phyloP scores from a whole-genome alignment of 2,329 filamentous ascomycete genomes.

The Diatrype stigma region DNA sequence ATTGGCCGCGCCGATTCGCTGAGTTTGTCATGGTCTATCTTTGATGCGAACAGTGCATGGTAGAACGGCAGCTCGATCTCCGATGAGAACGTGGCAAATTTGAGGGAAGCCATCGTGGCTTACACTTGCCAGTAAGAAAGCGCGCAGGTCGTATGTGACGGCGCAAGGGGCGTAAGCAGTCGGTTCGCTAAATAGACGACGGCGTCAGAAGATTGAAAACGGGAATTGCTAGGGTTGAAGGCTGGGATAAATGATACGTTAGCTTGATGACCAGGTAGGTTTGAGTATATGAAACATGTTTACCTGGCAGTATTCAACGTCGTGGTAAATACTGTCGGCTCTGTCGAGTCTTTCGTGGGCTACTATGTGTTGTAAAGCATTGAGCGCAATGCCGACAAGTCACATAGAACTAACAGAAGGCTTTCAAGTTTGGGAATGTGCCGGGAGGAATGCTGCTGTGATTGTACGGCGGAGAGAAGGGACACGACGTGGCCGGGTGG shows the following conservation, averaged over 20 bases:
- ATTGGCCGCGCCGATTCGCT: conserved; percentile 87
- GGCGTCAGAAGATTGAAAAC: neutral
- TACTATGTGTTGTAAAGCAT: too few relatives aligned
- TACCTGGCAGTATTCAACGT: too few relatives aligned
- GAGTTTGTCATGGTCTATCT: conserved; percentile 96
- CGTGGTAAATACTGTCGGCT: too few relatives aligned
- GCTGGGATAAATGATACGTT: neutral
- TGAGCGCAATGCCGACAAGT: too few relatives aligned
- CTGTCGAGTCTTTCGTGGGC: too few relatives aligned
- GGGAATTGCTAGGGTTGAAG: neutral
- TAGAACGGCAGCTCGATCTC: conserved; percentile 97
- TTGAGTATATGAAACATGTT: too few relatives aligned
- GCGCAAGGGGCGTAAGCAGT: neutral
- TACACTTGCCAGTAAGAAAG: neutral
- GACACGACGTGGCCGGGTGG: too few relatives aligned
- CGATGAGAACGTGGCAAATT: conserved; percentile 85
- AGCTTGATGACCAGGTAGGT: too few relatives aligned
- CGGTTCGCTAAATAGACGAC: neutral
- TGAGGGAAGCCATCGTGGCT: conserved; percentile 38
- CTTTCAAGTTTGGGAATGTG: too few relatives aligned
- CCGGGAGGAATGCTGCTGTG: too few relatives aligned
- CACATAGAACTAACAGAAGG: too few relatives aligned
- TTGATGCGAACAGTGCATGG: conserved; percentile 82
- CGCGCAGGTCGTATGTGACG: neutral
- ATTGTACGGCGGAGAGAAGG: too few relatives aligned